Evolutionary conservation across 805 yeast genomes (phyloP).

Genomic region (Candida boidinii): DNA sequence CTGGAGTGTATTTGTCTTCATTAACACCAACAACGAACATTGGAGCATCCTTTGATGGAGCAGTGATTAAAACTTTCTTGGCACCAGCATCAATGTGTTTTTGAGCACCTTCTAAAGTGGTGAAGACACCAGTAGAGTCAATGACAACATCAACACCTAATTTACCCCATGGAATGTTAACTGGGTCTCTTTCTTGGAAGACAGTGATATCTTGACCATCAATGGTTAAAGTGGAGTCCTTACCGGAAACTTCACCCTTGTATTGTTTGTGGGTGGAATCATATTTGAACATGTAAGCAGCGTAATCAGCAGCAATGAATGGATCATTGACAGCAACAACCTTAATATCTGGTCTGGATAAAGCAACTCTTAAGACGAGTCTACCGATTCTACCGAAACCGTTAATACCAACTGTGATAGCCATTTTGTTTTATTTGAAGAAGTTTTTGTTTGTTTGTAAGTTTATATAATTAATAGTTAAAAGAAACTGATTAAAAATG

Average conservation of each 20-base stretch:
- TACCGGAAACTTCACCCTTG: conserved; percentile 61
- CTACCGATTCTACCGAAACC: conserved; percentile 96
- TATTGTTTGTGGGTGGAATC: conserved; percentile 88
- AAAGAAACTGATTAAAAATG: neutral
- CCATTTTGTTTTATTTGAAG: conserved; percentile 29
- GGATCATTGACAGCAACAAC: conserved; percentile 90
- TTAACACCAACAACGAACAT: conserved; percentile 94
- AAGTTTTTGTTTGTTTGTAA: neutral
- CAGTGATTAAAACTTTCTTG: conserved; percentile 90
- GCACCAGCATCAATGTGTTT: conserved; percentile 88
- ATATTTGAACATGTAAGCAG: conserved; percentile 92
- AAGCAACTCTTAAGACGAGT: conserved; percentile 77
- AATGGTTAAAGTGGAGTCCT: conserved; percentile 54
- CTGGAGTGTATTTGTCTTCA: conserved; percentile 68
- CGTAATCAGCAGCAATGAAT: conserved; percentile 82
- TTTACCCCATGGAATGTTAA: conserved; percentile 81
- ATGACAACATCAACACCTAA: conserved; percentile 77
- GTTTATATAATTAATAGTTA: neutral
- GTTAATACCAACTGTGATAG: conserved; percentile 78
- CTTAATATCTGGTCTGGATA: conserved; percentile 63
- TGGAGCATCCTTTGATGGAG: conserved; percentile 91
- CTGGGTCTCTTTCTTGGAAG: conserved; percentile 80
- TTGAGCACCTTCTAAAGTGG: conserved; percentile 69
- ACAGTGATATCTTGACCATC: conserved; percentile 61
- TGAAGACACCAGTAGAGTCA: conserved; percentile 94